Percentiles rank a stretch among this genome's conserved stretches.
Evolutionary conservation across 2,329 filamentous ascomycete genomes (phyloP).

Genomic region (Trichoderma sp.): DNA sequence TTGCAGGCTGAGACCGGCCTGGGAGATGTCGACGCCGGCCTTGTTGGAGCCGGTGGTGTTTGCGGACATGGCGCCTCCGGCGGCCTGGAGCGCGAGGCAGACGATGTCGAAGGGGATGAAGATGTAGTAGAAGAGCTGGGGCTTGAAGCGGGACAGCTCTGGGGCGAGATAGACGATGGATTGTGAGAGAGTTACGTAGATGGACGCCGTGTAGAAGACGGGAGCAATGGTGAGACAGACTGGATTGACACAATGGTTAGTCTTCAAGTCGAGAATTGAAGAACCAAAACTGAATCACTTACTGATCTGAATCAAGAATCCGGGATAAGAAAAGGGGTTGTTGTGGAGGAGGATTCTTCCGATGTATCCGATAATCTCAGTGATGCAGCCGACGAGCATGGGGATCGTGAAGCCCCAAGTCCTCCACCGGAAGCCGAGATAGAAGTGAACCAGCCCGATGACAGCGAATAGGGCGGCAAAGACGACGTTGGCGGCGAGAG

Average conservation of each 20-base stretch:
- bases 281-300: constrained; percentile 32
- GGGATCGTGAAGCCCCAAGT: constrained; percentile 53
- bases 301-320: constrained; percentile 70
- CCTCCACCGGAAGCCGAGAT: constrained; percentile 52
- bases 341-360: constrained; percentile 61
- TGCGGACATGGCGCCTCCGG: constrained; percentile 59
- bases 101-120: constrained; percentile 61
- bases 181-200: constrained; percentile 65
- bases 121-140: constrained; percentile 50
- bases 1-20: constrained; percentile 62
- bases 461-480: constrained; percentile 56
- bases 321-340: constrained; percentile 61
- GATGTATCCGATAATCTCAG: constrained; percentile 65
- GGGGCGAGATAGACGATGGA: constrained; percentile 47
- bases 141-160: constrained; percentile 49
- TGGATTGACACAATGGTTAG: constrained; percentile 34
- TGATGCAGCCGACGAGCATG: constrained; percentile 60
- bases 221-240: constrained; percentile 58
- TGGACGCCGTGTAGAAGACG: constrained; percentile 60
- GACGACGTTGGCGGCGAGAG: constrained; percentile 55
- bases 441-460: constrained; percentile 46
- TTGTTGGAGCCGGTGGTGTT: constrained; percentile 45
- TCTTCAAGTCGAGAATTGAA: background rate
- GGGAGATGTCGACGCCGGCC: constrained; percentile 45
- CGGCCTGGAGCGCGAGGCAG: constrained; percentile 61